Evolutionary conservation across 495 filamentous ascomycete genomes (phyloP).

Genomic region (Penicillium paradoxum): DNA sequence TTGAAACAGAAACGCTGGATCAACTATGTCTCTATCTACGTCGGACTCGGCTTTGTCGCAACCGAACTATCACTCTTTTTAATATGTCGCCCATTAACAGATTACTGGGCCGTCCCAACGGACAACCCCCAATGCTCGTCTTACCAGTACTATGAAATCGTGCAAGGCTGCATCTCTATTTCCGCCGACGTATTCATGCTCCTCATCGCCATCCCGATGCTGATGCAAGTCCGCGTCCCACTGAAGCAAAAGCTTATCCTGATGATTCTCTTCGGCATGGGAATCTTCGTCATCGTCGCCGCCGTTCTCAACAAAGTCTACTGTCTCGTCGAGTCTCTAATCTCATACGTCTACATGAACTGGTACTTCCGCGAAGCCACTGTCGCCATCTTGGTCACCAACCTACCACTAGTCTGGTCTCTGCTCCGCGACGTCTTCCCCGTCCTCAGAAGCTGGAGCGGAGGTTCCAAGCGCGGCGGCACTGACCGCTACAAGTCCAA

Average conservation of each 20-base stretch:
- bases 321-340: slow-evolving; percentile 50
- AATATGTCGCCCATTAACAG: slow-evolving; percentile 54
- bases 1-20: slow-evolving; percentile 37
- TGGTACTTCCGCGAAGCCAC: slow-evolving; percentile 70
- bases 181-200: slow-evolving; percentile 64
- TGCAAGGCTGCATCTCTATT: slow-evolving; percentile 55
- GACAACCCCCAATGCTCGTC: slow-evolving; percentile 44
- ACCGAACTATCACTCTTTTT: slow-evolving; percentile 61
- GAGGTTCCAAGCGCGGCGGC: slow-evolving; percentile 35
- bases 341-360: slow-evolving; percentile 55
- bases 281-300: slow-evolving; percentile 63
- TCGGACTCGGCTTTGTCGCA: slow-evolving; percentile 51
- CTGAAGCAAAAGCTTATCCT: slow-evolving; percentile 54
- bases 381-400: slow-evolving; percentile 60
- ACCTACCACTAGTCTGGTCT: slow-evolving; percentile 62
- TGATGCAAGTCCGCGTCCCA: slow-evolving; percentile 54
- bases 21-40: slow-evolving; percentile 47
- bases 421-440: slow-evolving; percentile 57
- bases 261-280: slow-evolving; percentile 48
- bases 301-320: slow-evolving; percentile 64
- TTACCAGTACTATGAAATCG: slow-evolving; percentile 49
- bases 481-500: slow-evolving; percentile 37
- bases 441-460: slow-evolving; percentile 43
- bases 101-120: slow-evolving; percentile 57
- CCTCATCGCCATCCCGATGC: slow-evolving; percentile 56